Evolutionary conservation across 345 rosid genomes (phyloP), one percentile per base, ranked within the genome.

Genomic region (Salix koriyanagi): DNA sequence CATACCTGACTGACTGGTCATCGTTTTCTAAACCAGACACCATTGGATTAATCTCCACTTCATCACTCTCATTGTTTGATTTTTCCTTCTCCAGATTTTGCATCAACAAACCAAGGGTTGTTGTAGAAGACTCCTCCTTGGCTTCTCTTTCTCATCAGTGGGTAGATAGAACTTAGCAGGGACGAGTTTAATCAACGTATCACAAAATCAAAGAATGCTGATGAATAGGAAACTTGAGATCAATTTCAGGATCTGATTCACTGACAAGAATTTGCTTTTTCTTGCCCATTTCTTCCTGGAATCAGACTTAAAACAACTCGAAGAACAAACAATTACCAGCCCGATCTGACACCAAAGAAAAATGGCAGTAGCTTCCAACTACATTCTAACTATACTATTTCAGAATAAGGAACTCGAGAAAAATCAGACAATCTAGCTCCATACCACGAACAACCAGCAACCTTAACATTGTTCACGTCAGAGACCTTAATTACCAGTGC

Each of bases 121-220:
- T 87, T 65, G 78, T 73, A 0, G 80, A 50, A 28, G 91, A 82
- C 75, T 86, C 90, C 83, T 88, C 96, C 94, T 89, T 30, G 87
- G 87, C 69, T 84, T 93, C 37, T 92, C 97, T 6, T 83, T 86
- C 71, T 90, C 99, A 83, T 90, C 92, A 62, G 4, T 56, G 2
- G 97, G 89, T 60, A 91, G 72, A 88, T 93, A 95, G 84, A 91
- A 93, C 88, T 84, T 95, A 9, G 99, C 94, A 6, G 99, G 99
- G 76, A 91, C 85, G 48, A 91, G 93, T 83, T 91, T 92, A 26
- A 93, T 34, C 80, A 93, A 69, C 82, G 88, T 89, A 80, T 95
- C 97, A 44, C 91, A 93, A 84, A 84, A 90, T 90, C 44, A 79
- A 73, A 6, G 90, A 78, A 80, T 83, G 87, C 69, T 89, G 71